Evolutionary conservation across 768 basidiomycete genomes (phyloP).

Genomic region (Cytidiella melzeri): DNA sequence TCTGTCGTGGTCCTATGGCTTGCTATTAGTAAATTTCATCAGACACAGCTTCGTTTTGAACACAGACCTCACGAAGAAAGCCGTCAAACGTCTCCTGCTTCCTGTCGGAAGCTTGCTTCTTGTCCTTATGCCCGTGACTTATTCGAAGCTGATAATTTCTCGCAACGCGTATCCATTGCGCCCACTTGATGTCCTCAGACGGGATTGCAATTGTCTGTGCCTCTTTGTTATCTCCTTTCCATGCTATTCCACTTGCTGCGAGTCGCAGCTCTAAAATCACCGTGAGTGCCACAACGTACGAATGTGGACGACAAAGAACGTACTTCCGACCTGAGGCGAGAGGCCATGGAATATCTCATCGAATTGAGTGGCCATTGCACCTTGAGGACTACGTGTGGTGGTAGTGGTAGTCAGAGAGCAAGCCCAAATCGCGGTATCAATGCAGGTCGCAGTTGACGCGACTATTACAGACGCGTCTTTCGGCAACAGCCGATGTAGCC

Average conservation of each 20-base stretch:
- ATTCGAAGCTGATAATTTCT: conserved; percentile 87
- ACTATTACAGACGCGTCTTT: not conserved
- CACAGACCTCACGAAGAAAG: conserved; percentile 83
- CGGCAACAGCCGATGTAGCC: not conserved
- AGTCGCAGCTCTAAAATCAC: conserved; percentile 68
- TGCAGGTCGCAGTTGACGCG: conserved; percentile 11
- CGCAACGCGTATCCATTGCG: conserved; percentile 88
- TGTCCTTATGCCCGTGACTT: conserved; percentile 37
- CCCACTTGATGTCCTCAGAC: conserved; percentile 76
- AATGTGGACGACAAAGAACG: conserved; percentile 28
- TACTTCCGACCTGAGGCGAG: conserved; percentile 73
- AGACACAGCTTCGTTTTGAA: conserved; percentile 8
- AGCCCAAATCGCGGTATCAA: conserved; percentile 3
- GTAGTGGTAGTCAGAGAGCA: conserved; percentile 17
- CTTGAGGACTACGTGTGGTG: conserved; percentile 14
- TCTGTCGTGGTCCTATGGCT: conserved; percentile 79
- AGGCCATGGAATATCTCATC: conserved; percentile 79
- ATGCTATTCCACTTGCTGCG: conserved; percentile 86
- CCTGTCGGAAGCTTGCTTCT: conserved; percentile 47
- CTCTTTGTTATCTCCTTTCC: conserved; percentile 77
- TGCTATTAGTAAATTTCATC: not conserved
- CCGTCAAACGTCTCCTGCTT: conserved; percentile 87
- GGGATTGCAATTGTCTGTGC: conserved; percentile 52
- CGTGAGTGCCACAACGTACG: not conserved
- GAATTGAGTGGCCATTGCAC: conserved; percentile 69